Evolutionary conservation across 2,329 filamentous ascomycete species (phyloP).

Genomic region (Talaromyces islandicus): DNA sequence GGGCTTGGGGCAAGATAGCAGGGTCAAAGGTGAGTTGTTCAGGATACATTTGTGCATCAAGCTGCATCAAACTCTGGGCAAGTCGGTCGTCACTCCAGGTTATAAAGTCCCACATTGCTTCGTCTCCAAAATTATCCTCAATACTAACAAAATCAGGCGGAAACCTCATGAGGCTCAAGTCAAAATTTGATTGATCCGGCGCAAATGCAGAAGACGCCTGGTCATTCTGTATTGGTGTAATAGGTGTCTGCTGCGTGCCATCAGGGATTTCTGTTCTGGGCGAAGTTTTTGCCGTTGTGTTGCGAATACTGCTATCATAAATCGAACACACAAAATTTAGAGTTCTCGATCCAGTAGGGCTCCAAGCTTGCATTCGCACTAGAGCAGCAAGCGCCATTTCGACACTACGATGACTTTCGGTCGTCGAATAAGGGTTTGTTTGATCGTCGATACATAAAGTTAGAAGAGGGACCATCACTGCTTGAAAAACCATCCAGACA

Average conservation of each 20-base stretch:
- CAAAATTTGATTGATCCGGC: slow-evolving; percentile 10
- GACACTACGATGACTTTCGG: slow-evolving; percentile 46
- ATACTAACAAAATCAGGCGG: slow-evolving; percentile 14
- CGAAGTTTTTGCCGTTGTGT: not conserved
- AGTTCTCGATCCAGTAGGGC: slow-evolving; percentile 56
- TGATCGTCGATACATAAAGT: slow-evolving; percentile 54
- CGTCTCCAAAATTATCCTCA: slow-evolving; percentile 12
- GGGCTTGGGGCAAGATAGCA: not conserved
- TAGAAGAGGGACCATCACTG: slow-evolving; percentile 71
- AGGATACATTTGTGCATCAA: not conserved
- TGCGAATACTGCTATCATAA: slow-evolving; percentile 49
- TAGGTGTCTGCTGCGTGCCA: not conserved
- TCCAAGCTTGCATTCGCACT: slow-evolving; percentile 57
- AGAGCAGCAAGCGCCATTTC: slow-evolving; percentile 38
- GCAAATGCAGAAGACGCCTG: not conserved
- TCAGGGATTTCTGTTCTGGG: not conserved
- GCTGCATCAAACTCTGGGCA: not conserved
- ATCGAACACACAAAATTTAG: slow-evolving; percentile 59
- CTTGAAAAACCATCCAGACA: slow-evolving; percentile 76
- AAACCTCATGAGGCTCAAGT: slow-evolving; percentile 10
- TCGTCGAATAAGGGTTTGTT: slow-evolving; percentile 53
- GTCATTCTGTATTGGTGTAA: not conserved
- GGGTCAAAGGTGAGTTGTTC: not conserved
- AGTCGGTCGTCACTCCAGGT: slow-evolving; percentile 32
- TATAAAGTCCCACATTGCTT: slow-evolving; percentile 31